Percentiles rank a stretch among this genome's conserved stretches.
These are phyloP conservation scores for Boeremia exigua DNA, from an alignment of 2,329 filamentous ascomycete genomes.

Conservation along the genomic window DNA sequence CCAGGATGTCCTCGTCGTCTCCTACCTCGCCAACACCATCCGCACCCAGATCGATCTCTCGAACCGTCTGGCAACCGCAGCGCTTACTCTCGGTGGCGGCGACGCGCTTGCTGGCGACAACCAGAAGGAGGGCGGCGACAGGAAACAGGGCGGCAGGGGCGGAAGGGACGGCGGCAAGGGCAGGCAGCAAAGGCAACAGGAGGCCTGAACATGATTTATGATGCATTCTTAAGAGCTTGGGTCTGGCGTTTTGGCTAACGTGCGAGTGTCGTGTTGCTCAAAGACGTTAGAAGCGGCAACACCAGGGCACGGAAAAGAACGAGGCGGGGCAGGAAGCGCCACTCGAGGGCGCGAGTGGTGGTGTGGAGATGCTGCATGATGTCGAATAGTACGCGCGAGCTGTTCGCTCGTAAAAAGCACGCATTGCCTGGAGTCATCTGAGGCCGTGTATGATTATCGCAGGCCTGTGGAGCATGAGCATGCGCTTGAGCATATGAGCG, in stretches of 20 bases:
- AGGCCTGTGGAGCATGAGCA: slow-evolving; percentile 17
- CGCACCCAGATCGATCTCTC: slow-evolving; percentile 98
- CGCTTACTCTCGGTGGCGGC: slow-evolving; percentile 55
- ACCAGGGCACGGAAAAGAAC: slow-evolving; percentile 11
- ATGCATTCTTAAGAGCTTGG: slow-evolving; percentile 25
- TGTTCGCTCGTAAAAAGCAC: background rate
- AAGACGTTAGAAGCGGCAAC: slow-evolving; percentile 11
- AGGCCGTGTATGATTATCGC: slow-evolving; percentile 21
- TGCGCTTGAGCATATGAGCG: slow-evolving; percentile 15
- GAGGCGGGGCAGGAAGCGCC: background rate
- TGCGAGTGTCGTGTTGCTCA: slow-evolving; percentile 16
- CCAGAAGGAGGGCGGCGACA: slow-evolving; percentile 42
- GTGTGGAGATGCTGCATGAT: slow-evolving; percentile 7
- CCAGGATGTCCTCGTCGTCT: slow-evolving; percentile 97
- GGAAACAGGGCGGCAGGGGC: slow-evolving; percentile 39
- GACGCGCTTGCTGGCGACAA: slow-evolving; percentile 46
- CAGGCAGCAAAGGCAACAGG: slow-evolving; percentile 42
- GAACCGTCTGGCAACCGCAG: slow-evolving; percentile 80
- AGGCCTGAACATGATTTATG: slow-evolving; percentile 36
- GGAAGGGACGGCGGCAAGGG: slow-evolving; percentile 41
- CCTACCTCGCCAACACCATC: slow-evolving; percentile 97
- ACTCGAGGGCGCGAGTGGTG: slow-evolving; percentile 3
- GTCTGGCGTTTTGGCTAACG: slow-evolving; percentile 29
- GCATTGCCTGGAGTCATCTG: slow-evolving; percentile 12
- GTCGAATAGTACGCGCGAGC: background rate